Conservation (phyloP, 1,284 basidiomycete genomes). For the Moesziomyces parantarcticus region DNA sequence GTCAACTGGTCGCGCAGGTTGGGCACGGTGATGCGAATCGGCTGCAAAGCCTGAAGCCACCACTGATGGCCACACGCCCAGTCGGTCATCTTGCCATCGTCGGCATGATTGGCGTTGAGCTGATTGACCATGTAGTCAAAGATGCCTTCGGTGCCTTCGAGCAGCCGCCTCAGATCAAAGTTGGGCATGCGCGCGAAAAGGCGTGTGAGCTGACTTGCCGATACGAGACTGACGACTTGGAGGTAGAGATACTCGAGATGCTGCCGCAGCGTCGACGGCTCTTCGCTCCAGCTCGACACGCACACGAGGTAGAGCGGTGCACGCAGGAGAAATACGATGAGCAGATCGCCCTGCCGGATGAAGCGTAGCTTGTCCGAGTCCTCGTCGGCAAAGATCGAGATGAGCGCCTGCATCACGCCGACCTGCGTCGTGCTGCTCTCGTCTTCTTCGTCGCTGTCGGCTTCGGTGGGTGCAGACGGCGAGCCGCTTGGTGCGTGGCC, state of each 20-base stretch:
- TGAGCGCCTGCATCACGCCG: constrained; percentile 92
- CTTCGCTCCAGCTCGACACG: constrained; percentile 89
- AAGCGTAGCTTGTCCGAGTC: constrained; percentile 55
- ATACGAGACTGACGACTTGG: constrained; percentile 89
- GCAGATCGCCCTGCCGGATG: constrained; percentile 69
- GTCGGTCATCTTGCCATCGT: constrained; percentile 21
- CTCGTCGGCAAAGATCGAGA: constrained; percentile 74
- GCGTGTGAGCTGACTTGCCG: constrained; percentile 81
- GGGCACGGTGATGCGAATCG: constrained; percentile 76
- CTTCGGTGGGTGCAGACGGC: too few relatives aligned
- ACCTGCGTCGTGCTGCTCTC: constrained; percentile 81
- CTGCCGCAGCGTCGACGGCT: constrained; percentile 85
- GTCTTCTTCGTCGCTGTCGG: constrained; percentile 65
- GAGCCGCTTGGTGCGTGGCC: neutral
- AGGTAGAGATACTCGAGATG: constrained; percentile 95
- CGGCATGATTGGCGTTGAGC: constrained; percentile 44
- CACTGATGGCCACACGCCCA: constrained; percentile 74
- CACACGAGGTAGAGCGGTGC: constrained; percentile 90
- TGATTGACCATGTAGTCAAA: constrained; percentile 52
- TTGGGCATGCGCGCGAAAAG: constrained; percentile 90
- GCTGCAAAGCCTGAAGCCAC: constrained; percentile 77
- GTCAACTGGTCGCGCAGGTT: constrained; percentile 72
- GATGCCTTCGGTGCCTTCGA: constrained; percentile 75
- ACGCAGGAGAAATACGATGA: constrained; percentile 85
- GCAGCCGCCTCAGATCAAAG: constrained; percentile 85